Evolutionary conservation across 805 yeast genomes (phyloP).

Genomic region (Ogataea henricii): DNA sequence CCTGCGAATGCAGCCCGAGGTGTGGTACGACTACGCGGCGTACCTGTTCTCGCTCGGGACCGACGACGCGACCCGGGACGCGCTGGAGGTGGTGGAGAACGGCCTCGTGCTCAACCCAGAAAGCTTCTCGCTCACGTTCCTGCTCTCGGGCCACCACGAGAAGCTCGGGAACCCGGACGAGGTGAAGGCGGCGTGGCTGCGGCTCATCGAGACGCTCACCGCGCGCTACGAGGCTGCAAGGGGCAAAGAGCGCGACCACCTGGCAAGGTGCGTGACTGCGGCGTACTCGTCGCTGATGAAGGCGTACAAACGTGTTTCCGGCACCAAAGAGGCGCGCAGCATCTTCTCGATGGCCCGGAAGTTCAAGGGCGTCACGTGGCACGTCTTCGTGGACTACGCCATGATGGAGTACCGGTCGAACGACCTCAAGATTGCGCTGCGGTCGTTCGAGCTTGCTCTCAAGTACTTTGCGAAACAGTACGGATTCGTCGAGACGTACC

Average conservation of each 20-base stretch:
- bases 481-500: constrained; percentile 64
- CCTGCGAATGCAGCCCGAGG: constrained; percentile 65
- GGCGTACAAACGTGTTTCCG: constrained; percentile 57
- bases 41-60: constrained; percentile 22
- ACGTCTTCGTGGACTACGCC: constrained; percentile 81
- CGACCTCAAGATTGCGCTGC: constrained; percentile 66
- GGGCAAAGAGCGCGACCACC: constrained; percentile 10
- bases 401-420: constrained; percentile 72
- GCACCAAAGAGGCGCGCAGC: constrained; percentile 60
- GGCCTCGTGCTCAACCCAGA: constrained; percentile 67
- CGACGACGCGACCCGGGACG: constrained; percentile 13
- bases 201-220: constrained; percentile 49
- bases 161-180: constrained; percentile 50
- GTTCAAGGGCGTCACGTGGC: constrained; percentile 63
- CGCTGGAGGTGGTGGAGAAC: constrained; percentile 49
- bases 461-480: constrained; percentile 53
- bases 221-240: constrained; percentile 37
- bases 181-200: constrained; percentile 51
- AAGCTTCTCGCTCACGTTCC: constrained; percentile 66
- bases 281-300: constrained; percentile 73
- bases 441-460: constrained; percentile 79
- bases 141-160: constrained; percentile 72
- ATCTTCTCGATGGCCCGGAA: constrained; percentile 72
- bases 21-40: constrained; percentile 66
- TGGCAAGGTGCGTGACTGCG: constrained; percentile 51